Evolutionary conservation across 495 filamentous ascomycete genomes (phyloP).

Genomic region (Hypomontagnella submonticulosa): DNA sequence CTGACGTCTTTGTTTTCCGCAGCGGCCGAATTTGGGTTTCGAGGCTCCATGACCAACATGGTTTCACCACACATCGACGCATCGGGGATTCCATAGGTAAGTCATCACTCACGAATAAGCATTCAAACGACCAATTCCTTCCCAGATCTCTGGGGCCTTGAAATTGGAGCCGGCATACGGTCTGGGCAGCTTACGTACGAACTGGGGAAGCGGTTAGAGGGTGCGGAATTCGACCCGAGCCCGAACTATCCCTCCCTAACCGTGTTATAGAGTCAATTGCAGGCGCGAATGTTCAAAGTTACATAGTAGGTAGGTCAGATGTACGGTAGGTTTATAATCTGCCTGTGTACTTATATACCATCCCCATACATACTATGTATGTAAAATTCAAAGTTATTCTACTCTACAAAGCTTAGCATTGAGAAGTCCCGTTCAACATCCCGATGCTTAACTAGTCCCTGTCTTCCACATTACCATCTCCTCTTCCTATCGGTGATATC

Average conservation of each 20-base stretch:
- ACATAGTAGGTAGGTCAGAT: not conserved
- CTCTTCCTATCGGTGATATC: not conserved
- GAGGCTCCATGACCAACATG: conserved; percentile 1
- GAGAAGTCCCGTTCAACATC: not conserved
- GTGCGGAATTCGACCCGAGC: conserved; percentile 40
- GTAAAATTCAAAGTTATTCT: too few species aligned
- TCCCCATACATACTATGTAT: not conserved
- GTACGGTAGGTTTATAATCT: not conserved
- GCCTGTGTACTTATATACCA: conserved; percentile 8
- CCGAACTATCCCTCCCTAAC: conserved; percentile 35
- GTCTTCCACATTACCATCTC: not conserved
- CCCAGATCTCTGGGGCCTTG: conserved; percentile 2
- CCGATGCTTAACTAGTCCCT: not conserved
- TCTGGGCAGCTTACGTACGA: conserved; percentile 17
- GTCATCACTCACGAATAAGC: not conserved
- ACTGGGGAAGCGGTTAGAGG: conserved; percentile 2
- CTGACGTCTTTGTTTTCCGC: conserved; percentile 39
- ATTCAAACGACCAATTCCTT: conserved; percentile 8
- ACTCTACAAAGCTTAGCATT: conserved; percentile 5
- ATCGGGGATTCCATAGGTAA: too few species aligned
- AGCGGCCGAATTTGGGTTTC: conserved; percentile 14
- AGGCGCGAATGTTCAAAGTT: conserved; percentile 14
- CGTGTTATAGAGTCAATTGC: conserved; percentile 1
- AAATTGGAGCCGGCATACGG: conserved; percentile 2
- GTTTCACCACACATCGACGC: too few species aligned